Conservation (phyloP, 2,329 filamentous ascomycete species). For the Talaromyces sp. region DNA sequence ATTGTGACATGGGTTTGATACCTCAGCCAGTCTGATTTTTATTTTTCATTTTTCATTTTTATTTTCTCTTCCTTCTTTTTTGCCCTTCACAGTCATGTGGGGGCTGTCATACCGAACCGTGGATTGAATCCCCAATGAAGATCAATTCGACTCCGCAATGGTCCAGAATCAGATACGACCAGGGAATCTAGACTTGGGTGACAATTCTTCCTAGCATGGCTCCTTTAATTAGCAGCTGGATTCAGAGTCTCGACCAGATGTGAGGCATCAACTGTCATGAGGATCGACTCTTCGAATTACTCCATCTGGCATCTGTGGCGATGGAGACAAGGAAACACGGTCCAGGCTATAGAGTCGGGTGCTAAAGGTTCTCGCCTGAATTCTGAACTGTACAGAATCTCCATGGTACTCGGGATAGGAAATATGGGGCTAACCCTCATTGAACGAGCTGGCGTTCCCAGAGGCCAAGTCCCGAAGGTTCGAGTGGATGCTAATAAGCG, state of each 20-base stretch:
- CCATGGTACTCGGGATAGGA: too few species aligned
- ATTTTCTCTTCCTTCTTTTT: not conserved
- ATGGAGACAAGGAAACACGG: not conserved
- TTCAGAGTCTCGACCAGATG: not conserved
- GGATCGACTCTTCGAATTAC: not conserved
- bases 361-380: not conserved
- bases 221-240: conserved; percentile 1
- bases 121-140: conserved; percentile 15
- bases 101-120: conserved; percentile 20
- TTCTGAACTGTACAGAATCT: too few species aligned
- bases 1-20: too few species aligned
- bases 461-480: not conserved
- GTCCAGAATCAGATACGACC: conserved; percentile 14
- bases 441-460: too few species aligned
- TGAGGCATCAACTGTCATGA: conserved; percentile 1
- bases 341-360: not conserved
- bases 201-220: not conserved
- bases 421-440: too few species aligned
- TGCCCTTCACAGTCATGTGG: not conserved
- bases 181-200: conserved; percentile 10
- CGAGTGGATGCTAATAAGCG: not conserved
- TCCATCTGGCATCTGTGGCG: not conserved
- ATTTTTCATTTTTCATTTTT: not conserved
- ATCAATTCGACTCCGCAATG: conserved; percentile 21
- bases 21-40: not conserved